Conservation (phyloP, 2,329 filamentous ascomycete species). For the Monilinia laxa region DNA sequence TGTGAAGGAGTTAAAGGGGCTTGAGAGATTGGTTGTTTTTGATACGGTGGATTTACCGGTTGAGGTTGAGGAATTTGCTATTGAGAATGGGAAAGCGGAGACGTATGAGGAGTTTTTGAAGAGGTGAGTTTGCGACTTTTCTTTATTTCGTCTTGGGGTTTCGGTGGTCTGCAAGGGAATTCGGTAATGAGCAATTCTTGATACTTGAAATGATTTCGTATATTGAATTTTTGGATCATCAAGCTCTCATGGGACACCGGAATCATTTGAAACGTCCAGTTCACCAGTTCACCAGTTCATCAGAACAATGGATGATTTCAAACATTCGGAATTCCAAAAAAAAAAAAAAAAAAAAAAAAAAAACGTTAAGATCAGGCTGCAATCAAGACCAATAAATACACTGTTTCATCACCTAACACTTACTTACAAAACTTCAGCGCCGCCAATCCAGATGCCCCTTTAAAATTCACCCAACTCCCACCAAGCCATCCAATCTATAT, state of each 20-base stretch:
- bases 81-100: slow-evolving; percentile 42
- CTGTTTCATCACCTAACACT: slow-evolving; percentile 29
- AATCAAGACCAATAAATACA: background rate
- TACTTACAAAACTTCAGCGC: slow-evolving; percentile 32
- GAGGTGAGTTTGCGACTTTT: slow-evolving; percentile 27
- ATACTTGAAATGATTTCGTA: background rate
- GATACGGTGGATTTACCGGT: slow-evolving; percentile 54
- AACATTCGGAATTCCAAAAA: background rate
- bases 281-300: background rate
- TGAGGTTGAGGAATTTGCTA: slow-evolving; percentile 27
- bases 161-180: background rate
- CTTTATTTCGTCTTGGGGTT: background rate
- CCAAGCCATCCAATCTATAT: slow-evolving; percentile 92
- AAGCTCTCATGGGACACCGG: background rate
- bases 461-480: slow-evolving; percentile 72
- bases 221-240: background rate
- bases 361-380: background rate
- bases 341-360: too few relatives aligned
- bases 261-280: background rate
- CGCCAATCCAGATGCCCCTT: slow-evolving; percentile 40
- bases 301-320: background rate
- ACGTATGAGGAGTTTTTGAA: slow-evolving; percentile 47
- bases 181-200: background rate
- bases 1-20: slow-evolving; percentile 57
- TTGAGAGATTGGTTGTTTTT: slow-evolving; percentile 74